Base-by-base conservation (phyloP, 768 basidiomycete genomes). In the Naganishia onofrii region DNA sequence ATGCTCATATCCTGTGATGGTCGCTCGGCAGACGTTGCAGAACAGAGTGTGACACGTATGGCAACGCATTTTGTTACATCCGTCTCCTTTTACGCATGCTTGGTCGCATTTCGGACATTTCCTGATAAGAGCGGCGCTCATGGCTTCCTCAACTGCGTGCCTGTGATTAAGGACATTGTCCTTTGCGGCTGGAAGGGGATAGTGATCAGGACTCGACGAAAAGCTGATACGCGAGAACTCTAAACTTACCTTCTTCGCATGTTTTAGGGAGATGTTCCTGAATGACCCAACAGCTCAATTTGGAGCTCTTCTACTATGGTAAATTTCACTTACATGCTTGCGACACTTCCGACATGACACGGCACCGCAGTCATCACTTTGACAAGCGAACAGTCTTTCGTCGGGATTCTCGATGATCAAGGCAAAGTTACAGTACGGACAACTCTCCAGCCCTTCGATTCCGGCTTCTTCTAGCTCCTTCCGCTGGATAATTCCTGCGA, bases 381-480 rank as follows among this genome's bases (percentile, higher is more conserved):
- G 83, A 68, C 86, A 87, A 70, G 74, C 70, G 69, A 90, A 85
- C 34, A 91, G 80, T 77, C 85, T 88, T 76, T 91, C 89, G 60
- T 86, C 82, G 44, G 79, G 79, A 66, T 88, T 85, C 65, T 90
- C 90, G 66, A 91, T 87, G n/a, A 90, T 86, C 73, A 87, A 88
- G 69, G 87, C 90, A 82, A 86, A 96, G 52, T 92, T 91, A 81
- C 93, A 96, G 73, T 89, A 91, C 4, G 93, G 93, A 78, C 93
- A 96, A 74, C 90, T 90, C 79, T 93, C 92, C 15, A 95, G 83
- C 5, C 87, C 87, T 55, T 91, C 90, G 42, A 96, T 76, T 1
- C 84, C 87, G 21, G 93, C 93, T 0, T 85, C 86, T 68, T 89
- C 87, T 36, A 95, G 86, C 73, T 92, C 90, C 77, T 90, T 89